These are phyloP conservation scores for Saccharomycopsis sp. DNA, from an alignment of 805 yeast species.

Conservation along the genomic window DNA sequence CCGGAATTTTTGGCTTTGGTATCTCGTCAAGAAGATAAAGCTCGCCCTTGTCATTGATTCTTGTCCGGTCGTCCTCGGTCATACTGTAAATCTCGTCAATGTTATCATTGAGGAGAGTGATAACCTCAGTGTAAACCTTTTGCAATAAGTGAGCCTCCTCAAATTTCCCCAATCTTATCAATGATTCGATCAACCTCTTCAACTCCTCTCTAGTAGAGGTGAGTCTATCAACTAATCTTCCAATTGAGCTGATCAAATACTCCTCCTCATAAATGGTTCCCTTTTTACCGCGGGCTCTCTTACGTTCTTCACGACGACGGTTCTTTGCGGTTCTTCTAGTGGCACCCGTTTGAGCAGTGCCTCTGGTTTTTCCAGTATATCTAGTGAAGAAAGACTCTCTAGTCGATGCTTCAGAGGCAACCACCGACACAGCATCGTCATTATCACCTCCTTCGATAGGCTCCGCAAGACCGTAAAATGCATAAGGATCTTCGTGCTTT, in stretches of 20 bases:
- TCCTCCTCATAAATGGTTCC: slow-evolving; percentile 98
- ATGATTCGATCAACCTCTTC: slow-evolving; percentile 60
- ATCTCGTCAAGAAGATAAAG: slow-evolving; percentile 71
- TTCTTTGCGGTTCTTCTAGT: slow-evolving; percentile 89
- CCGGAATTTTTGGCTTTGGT: slow-evolving; percentile 59
- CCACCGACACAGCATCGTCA: slow-evolving; percentile 86
- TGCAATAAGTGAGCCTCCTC: slow-evolving; percentile 83
- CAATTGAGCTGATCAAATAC: slow-evolving; percentile 79
- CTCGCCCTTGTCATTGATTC: slow-evolving; percentile 84
- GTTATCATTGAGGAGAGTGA: slow-evolving; percentile 49
- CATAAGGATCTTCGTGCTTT: slow-evolving; percentile 78
- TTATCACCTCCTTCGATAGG: slow-evolving; percentile 35
- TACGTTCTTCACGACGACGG: slow-evolving; percentile 90
- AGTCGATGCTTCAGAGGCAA: slow-evolving; percentile 89
- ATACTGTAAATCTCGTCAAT: slow-evolving; percentile 71
- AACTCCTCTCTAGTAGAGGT: slow-evolving; percentile 73
- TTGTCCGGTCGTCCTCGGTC: slow-evolving; percentile 80
- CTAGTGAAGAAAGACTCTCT: slow-evolving; percentile 90
- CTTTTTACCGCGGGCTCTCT: slow-evolving; percentile 93
- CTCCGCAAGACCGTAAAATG: slow-evolving; percentile 57
- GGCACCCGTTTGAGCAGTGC: slow-evolving; percentile 95
- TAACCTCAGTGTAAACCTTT: slow-evolving; percentile 51
- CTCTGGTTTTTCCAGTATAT: slow-evolving; percentile 92
- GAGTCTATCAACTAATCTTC: slow-evolving; percentile 79
- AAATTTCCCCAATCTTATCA: slow-evolving; percentile 62